These are phyloP conservation scores for Aspergillus jensenii DNA, from an alignment of 2,329 filamentous ascomycete species.

Conservation along the genomic window DNA sequence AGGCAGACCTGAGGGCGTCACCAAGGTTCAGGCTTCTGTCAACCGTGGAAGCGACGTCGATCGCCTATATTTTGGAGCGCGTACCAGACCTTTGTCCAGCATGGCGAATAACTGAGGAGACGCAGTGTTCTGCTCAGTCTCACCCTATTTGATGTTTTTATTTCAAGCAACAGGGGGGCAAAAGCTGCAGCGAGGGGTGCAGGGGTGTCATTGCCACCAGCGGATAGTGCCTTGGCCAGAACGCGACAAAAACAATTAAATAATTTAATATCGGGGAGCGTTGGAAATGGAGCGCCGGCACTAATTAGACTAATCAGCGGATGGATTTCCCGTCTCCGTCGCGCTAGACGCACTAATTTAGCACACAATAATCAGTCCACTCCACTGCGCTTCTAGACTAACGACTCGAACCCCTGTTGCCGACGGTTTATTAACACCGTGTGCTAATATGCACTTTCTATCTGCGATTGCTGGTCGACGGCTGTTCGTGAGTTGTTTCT, in stretches of 20 bases:
- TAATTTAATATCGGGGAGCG: background rate
- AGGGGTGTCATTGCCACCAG: constrained; percentile 15
- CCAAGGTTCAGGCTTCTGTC: background rate
- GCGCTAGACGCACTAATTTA: constrained; percentile 1
- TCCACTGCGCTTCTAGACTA: constrained; percentile 4
- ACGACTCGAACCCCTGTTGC: constrained; percentile 19
- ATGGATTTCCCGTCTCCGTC: constrained; percentile 2
- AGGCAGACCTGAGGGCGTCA: background rate
- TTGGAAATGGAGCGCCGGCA: background rate
- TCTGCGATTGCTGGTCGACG: too few species aligned
- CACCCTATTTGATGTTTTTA: too few species aligned
- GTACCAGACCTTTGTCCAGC: background rate
- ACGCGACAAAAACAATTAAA: background rate
- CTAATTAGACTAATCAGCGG: background rate
- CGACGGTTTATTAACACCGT: too few species aligned
- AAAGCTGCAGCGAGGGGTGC: constrained; percentile 5
- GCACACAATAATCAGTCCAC: background rate
- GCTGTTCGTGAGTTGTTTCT: too few species aligned
- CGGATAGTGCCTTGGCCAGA: constrained; percentile 13
- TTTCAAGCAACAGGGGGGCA: background rate
- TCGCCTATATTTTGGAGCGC: background rate
- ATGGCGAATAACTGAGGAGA: background rate
- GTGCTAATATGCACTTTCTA: too few species aligned
- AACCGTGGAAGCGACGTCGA: constrained; percentile 5
- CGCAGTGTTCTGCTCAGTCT: too few species aligned